Evolutionary conservation across 1,284 basidiomycete genomes (phyloP).

Genomic region (Fomitopsis betulina): DNA sequence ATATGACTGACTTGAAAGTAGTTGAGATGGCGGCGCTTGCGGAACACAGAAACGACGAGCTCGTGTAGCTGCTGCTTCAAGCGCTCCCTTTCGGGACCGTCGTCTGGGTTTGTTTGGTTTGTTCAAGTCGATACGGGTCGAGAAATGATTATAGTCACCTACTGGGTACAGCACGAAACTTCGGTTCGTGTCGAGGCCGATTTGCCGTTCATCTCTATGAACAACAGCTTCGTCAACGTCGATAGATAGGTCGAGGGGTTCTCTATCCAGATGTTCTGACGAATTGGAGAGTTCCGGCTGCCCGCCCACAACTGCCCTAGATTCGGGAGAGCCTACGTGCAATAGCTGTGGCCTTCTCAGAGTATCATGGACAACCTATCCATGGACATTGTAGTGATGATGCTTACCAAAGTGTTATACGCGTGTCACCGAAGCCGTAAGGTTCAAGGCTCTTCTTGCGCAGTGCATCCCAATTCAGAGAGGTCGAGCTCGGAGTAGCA

Average conservation of each 20-base stretch:
- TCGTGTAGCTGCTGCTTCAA: constrained; percentile 67
- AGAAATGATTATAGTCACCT: constrained; percentile 45
- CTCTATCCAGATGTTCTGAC: neutral
- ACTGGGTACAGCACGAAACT: constrained; percentile 88
- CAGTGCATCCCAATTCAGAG: constrained; percentile 44
- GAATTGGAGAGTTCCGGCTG: neutral
- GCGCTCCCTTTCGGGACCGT: constrained; percentile 35
- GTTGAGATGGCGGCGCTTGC: constrained; percentile 64
- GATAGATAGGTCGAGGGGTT: neutral
- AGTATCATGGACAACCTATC: constrained; percentile 3
- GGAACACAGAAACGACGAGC: constrained; percentile 76
- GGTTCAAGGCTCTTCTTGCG: constrained; percentile 47
- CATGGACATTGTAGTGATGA: neutral
- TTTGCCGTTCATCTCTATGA: constrained; percentile 82
- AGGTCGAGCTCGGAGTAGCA: neutral
- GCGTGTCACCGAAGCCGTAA: constrained; percentile 57
- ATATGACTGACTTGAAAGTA: constrained; percentile 77
- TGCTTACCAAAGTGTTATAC: constrained; percentile 54
- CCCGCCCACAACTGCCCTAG: neutral
- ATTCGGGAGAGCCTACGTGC: constrained; percentile 22
- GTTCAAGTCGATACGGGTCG: neutral
- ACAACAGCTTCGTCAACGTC: neutral
- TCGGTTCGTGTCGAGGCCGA: constrained; percentile 80
- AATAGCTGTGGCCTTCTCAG: constrained; percentile 42
- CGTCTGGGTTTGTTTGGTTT: constrained; percentile 9